A percentile compares a stretch with the other conserved stretches of the same genome.
Evolutionary conservation across 108 stramenopile genomes (phyloP).

Genomic region (Nitzschia palea): DNA sequence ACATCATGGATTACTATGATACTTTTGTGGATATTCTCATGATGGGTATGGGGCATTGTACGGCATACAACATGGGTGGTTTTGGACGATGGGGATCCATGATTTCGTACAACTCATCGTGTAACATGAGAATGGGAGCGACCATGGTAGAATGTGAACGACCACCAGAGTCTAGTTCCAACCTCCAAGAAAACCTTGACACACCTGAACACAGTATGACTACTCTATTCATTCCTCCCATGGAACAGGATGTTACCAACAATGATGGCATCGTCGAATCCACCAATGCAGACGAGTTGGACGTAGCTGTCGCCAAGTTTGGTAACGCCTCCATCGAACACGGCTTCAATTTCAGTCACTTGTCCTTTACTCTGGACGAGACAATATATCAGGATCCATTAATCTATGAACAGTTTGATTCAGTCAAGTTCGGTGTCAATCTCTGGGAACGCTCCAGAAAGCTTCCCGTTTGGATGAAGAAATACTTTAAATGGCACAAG

Average conservation of each 20-base stretch:
- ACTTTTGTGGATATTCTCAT: slow-evolving; percentile 49
- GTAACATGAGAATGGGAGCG: slow-evolving; percentile 8
- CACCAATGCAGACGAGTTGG: no score
- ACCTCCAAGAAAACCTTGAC: no score
- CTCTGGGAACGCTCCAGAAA: slow-evolving; percentile 29
- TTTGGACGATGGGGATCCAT: slow-evolving; percentile 32
- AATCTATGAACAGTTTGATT: slow-evolving; percentile 5
- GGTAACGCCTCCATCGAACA: background rate
- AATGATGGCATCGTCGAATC: no score
- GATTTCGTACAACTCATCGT: slow-evolving; percentile 29
- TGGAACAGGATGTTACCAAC: background rate
- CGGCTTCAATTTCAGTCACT: slow-evolving; percentile 11
- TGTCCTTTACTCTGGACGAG: slow-evolving; percentile 10
- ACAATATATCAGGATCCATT: background rate
- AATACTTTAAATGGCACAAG: slow-evolving; percentile 45
- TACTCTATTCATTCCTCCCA: slow-evolving; percentile 21
- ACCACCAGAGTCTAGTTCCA: background rate
- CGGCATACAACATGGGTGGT: slow-evolving; percentile 31
- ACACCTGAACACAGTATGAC: no score
- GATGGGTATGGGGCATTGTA: slow-evolving; percentile 36
- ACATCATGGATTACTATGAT: slow-evolving; percentile 29
- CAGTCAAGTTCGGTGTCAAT: slow-evolving; percentile 3
- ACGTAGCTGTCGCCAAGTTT: no score
- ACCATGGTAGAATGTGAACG: slow-evolving; percentile 15
- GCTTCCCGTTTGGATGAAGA: slow-evolving; percentile 34